phyloP scores from a whole-genome alignment of 352 stramenopile species.

The Albugo candida region DNA sequence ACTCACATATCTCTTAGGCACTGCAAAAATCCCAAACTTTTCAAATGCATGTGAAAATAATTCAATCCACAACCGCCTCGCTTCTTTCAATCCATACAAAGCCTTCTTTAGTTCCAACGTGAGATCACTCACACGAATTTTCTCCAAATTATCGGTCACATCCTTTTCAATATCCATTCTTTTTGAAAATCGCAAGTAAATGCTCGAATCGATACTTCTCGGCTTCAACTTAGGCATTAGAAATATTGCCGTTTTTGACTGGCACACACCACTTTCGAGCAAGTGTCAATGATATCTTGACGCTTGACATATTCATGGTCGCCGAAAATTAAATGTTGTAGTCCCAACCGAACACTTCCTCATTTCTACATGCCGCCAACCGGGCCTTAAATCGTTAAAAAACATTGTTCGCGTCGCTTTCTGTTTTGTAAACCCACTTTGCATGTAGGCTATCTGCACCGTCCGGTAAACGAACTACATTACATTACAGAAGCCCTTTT shows the following conservation, averaged over 20 bases:
- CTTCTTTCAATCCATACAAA: background rate
- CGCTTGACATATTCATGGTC: constrained; percentile 11
- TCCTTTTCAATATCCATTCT: constrained; percentile 8
- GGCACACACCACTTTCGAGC: constrained; percentile 9
- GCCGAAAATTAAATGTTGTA: constrained; percentile 10
- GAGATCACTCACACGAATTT: too few species aligned
- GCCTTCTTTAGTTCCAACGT: background rate
- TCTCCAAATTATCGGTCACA: too few species aligned
- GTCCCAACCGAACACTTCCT: constrained; percentile 7
- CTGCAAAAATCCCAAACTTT: background rate
- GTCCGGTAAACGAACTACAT: background rate
- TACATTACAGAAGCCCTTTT: constrained; percentile 7
- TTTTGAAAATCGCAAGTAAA: constrained; percentile 10
- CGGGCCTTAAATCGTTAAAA: constrained; percentile 11
- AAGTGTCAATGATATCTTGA: constrained; percentile 8
- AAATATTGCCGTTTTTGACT: constrained; percentile 12
- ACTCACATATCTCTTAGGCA: background rate
- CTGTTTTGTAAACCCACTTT: constrained; percentile 16
- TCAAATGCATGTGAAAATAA: background rate
- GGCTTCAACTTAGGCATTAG: constrained; percentile 16
- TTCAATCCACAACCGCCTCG: background rate
- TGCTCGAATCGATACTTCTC: constrained; percentile 8
- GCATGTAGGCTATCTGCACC: constrained; percentile 5
- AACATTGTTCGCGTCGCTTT: background rate
- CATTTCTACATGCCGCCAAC: constrained; percentile 9